A percentile compares a stretch with the other conserved stretches of the same genome.
These are phyloP conservation scores for Pichia sp. DNA, from an alignment of 1,139 yeast genomes.

Conservation along the genomic window DNA sequence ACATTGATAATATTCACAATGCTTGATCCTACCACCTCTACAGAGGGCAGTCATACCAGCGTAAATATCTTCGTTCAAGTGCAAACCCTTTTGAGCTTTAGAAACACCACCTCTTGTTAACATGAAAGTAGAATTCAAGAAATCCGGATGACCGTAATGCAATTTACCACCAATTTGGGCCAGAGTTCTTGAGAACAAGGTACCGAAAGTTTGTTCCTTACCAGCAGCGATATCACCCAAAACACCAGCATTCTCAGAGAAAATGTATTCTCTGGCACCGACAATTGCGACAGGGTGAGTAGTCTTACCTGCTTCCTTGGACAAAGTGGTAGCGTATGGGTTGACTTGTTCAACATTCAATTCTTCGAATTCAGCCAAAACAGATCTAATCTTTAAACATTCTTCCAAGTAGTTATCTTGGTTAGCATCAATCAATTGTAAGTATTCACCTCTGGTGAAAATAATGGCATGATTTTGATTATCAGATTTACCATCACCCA, in stretches of 20 bases:
- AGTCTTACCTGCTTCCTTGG: slow-evolving; percentile 35
- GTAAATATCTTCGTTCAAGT: slow-evolving; percentile 97
- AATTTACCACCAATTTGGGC: slow-evolving; percentile 98
- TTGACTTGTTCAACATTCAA: slow-evolving; percentile 80
- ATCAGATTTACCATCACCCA: slow-evolving; percentile 99
- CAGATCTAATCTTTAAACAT: slow-evolving; percentile 95
- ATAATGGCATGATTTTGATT: slow-evolving; percentile 96
- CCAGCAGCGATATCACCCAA: slow-evolving; percentile 99
- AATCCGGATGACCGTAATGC: slow-evolving; percentile 99
- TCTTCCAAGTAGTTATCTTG: slow-evolving; percentile 98
- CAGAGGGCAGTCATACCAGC: slow-evolving; percentile 98
- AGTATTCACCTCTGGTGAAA: slow-evolving; percentile 98
- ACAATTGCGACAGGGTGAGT: slow-evolving; percentile 91
- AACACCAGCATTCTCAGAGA: slow-evolving; percentile 98
- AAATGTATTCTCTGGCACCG: slow-evolving; percentile 99
- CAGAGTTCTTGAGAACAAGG: slow-evolving; percentile 93
- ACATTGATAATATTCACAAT: slow-evolving; percentile 98
- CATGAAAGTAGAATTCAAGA: slow-evolving; percentile 90
- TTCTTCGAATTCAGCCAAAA: slow-evolving; percentile 96
- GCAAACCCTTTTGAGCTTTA: slow-evolving; percentile 97
- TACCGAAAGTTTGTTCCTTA: slow-evolving; percentile 99
- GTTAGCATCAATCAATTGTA: slow-evolving; percentile 96
- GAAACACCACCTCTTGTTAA: slow-evolving; percentile 99
- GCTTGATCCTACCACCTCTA: slow-evolving; percentile 99
- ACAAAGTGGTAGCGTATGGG: slow-evolving; percentile 67